These are phyloP conservation scores for Mallotus japonicus DNA, from an alignment of 441 rosid genomes.

Conservation along the genomic window DNA sequence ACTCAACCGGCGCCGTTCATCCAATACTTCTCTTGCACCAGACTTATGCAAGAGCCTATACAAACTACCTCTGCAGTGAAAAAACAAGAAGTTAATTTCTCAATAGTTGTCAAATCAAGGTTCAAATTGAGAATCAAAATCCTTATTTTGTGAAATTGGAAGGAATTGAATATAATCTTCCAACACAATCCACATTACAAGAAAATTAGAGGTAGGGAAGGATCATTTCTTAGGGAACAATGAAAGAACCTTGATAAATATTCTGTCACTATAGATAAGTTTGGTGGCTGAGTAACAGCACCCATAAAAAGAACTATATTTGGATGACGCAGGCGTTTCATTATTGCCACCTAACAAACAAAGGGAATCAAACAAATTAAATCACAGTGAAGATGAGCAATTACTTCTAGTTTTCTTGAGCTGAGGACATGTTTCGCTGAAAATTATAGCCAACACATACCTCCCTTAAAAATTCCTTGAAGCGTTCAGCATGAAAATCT, in stretches of 20 bases:
- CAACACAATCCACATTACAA: not conserved
- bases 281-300: slow-evolving; percentile 95
- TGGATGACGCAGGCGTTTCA: slow-evolving; percentile 99
- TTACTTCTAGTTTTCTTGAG: not conserved
- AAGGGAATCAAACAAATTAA: slow-evolving; percentile 21
- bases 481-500: slow-evolving; percentile 85
- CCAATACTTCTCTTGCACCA: slow-evolving; percentile 78
- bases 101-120: not conserved
- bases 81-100: slow-evolving; percentile 28
- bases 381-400: slow-evolving; percentile 20
- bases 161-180: not conserved
- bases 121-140: not conserved
- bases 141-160: not conserved
- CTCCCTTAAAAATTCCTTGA: slow-evolving; percentile 94
- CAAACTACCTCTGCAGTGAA: slow-evolving; percentile 87
- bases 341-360: slow-evolving; percentile 75
- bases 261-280: slow-evolving; percentile 96
- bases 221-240: slow-evolving; percentile 18
- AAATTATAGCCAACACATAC: slow-evolving; percentile 37
- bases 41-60: slow-evolving; percentile 85
- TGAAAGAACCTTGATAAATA: slow-evolving; percentile 79
- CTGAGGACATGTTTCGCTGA: slow-evolving; percentile 8
- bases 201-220: not conserved
- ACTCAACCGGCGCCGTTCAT: slow-evolving; percentile 82
- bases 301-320: slow-evolving; percentile 99